A percentile compares a stretch with the other conserved stretches of the same genome.
These are phyloP conservation scores for Coffea eugenioides DNA, from an alignment of 257 asterid species.

Conservation along the genomic window DNA sequence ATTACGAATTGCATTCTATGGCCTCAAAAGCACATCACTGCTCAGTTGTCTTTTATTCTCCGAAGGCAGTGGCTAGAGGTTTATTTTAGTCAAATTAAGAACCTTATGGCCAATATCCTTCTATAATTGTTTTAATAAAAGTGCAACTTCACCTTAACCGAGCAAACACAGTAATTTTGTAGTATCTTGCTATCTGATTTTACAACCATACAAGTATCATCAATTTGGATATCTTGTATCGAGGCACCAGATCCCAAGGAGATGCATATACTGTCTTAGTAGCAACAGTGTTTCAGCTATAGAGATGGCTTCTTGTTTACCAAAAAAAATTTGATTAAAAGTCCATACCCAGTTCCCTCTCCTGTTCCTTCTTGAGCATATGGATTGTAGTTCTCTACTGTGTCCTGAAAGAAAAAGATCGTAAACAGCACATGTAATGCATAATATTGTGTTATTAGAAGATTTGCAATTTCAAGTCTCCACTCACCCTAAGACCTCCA, in stretches of 20 bases:
- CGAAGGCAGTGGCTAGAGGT: neutral
- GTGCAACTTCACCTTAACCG: neutral
- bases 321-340: slow-evolving; percentile 6
- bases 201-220: neutral
- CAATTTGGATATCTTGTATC: neutral
- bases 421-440: neutral
- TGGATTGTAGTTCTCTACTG: slow-evolving; percentile 74
- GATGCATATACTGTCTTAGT: neutral
- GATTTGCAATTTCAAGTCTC: slow-evolving; percentile 12
- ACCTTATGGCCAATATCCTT: neutral
- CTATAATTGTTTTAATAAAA: neutral
- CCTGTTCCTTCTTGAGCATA: slow-evolving; percentile 64
- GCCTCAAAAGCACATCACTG: neutral
- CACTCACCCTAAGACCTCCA: slow-evolving; percentile 87
- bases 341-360: slow-evolving; percentile 91
- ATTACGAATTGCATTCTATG: neutral
- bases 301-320: neutral
- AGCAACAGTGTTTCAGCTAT: neutral
- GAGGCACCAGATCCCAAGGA: neutral
- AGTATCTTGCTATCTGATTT: neutral
- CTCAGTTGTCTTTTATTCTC: neutral
- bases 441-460: neutral
- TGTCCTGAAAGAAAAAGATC: slow-evolving; percentile 53
- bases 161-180: neutral
- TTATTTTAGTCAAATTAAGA: neutral